Evolutionary conservation across 2,329 filamentous ascomycete genomes (phyloP).

Genomic region (Aureobasidium sp.): DNA sequence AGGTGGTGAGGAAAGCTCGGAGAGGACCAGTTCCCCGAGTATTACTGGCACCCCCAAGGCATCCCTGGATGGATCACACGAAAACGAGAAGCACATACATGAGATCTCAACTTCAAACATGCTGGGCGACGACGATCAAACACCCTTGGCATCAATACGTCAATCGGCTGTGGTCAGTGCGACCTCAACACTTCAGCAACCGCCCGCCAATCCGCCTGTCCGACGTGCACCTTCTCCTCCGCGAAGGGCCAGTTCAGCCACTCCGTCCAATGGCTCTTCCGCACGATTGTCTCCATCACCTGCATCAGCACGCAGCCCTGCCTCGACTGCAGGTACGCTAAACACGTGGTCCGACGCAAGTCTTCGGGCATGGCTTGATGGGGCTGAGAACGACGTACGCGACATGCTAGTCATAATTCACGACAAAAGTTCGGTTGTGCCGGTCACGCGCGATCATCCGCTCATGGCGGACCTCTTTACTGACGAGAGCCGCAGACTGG

Average conservation of each 20-base stretch:
- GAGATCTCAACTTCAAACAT: neutral
- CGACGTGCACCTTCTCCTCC: slow-evolving; percentile 12
- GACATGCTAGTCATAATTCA: slow-evolving; percentile 89
- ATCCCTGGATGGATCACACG: slow-evolving; percentile 13
- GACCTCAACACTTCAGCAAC: slow-evolving; percentile 3
- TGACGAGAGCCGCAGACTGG: slow-evolving; percentile 60
- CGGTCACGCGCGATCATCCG: slow-evolving; percentile 77
- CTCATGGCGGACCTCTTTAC: slow-evolving; percentile 73
- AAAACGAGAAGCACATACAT: slow-evolving; percentile 16
- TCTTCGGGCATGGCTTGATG: slow-evolving; percentile 80
- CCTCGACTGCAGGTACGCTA: slow-evolving; percentile 47
- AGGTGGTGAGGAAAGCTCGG: slow-evolving; percentile 20
- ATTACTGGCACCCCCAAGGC: slow-evolving; percentile 25
- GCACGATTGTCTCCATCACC: slow-evolving; percentile 33
- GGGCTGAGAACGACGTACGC: slow-evolving; percentile 73
- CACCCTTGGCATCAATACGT: slow-evolving; percentile 23
- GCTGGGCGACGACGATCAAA: slow-evolving; percentile 23
- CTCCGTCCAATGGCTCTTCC: slow-evolving; percentile 16
- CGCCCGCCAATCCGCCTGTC: neutral
- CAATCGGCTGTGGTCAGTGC: slow-evolving; percentile 20
- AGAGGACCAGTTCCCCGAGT: slow-evolving; percentile 25
- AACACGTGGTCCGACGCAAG: slow-evolving; percentile 80
- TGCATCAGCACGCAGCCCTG: slow-evolving; percentile 41
- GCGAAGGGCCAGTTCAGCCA: slow-evolving; percentile 2
- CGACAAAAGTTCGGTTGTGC: slow-evolving; percentile 76